Conservation (phyloP, 805 yeast genomes). For the Scheffersomyces stipitis region DNA sequence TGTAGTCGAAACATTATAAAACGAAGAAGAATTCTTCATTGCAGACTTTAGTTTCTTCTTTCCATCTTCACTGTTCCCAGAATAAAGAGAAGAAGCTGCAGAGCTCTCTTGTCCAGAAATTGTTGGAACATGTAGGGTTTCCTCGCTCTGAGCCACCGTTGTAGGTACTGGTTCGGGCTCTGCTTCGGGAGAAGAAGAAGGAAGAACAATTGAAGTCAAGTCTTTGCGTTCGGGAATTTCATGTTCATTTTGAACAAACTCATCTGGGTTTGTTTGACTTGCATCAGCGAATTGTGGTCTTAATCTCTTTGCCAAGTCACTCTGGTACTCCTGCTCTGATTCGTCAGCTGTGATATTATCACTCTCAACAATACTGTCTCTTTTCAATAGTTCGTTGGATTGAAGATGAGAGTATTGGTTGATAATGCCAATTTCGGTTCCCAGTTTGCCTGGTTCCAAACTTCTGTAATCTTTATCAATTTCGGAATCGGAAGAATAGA, state of each 20-base stretch:
- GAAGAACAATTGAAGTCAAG: too few species aligned
- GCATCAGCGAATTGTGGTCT: slow-evolving; percentile 32
- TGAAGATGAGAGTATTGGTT: slow-evolving; percentile 19
- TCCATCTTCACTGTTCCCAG: slow-evolving; percentile 25
- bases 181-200: too few species aligned
- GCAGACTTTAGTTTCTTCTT: slow-evolving; percentile 53
- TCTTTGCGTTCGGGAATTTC: slow-evolving; percentile 1
- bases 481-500: slow-evolving; percentile 3
- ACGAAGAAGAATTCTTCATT: slow-evolving; percentile 40
- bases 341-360: slow-evolving; percentile 11
- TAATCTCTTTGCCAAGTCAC: slow-evolving; percentile 21
- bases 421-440: slow-evolving; percentile 19
- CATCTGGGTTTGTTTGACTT: background rate
- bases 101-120: slow-evolving; percentile 18
- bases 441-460: background rate
- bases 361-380: slow-evolving; percentile 5
- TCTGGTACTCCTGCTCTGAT: slow-evolving; percentile 23
- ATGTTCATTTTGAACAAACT: background rate
- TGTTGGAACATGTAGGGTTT: slow-evolving; percentile 13
- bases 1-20: slow-evolving; percentile 12
- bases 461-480: slow-evolving; percentile 2
- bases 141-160: slow-evolving; percentile 25
- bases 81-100: slow-evolving; percentile 32
- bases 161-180: too few species aligned
- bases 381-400: slow-evolving; percentile 17